Evolutionary conservation across 345 rosid species (phyloP).

Genomic region (Dipteronia sinensis): DNA sequence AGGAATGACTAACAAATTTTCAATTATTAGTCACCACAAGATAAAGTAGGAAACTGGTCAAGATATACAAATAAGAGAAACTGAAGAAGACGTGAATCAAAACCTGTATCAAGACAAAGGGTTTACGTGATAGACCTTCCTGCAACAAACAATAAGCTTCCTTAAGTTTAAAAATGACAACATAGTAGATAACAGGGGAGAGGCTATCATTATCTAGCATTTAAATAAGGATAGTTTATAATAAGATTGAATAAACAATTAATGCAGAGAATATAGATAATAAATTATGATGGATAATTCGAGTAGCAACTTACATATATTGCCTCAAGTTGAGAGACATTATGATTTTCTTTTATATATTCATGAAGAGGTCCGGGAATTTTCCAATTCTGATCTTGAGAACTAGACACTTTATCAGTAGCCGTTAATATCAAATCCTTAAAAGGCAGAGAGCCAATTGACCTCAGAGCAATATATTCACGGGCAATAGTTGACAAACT

Average conservation of each 20-base stretch:
- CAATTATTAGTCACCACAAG: background rate
- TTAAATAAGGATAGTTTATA: background rate
- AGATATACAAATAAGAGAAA: conserved; percentile 19
- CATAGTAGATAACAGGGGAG: no score
- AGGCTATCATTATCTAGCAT: background rate
- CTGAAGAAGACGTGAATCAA: conserved; percentile 23
- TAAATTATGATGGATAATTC: background rate
- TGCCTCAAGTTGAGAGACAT: conserved; percentile 85
- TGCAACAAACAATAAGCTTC: conserved; percentile 38
- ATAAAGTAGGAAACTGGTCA: background rate
- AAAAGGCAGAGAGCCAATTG: conserved; percentile 83
- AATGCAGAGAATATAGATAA: background rate
- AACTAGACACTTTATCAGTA: conserved; percentile 47
- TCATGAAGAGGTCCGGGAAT: conserved; percentile 70
- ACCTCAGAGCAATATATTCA: conserved; percentile 81
- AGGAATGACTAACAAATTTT: background rate
- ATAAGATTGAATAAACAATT: background rate
- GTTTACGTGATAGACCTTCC: conserved; percentile 85
- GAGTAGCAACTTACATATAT: conserved; percentile 61
- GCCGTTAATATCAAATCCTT: conserved; percentile 80
- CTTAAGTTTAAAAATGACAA: conserved; percentile 16
- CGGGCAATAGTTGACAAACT: conserved; percentile 89
- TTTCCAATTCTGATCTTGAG: conserved; percentile 73
- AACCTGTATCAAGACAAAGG: conserved; percentile 93
- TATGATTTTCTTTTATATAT: conserved; percentile 61